Evolutionary conservation across 352 stramenopile genomes (phyloP).

Genomic region (Peronosclerospora sorghi): DNA sequence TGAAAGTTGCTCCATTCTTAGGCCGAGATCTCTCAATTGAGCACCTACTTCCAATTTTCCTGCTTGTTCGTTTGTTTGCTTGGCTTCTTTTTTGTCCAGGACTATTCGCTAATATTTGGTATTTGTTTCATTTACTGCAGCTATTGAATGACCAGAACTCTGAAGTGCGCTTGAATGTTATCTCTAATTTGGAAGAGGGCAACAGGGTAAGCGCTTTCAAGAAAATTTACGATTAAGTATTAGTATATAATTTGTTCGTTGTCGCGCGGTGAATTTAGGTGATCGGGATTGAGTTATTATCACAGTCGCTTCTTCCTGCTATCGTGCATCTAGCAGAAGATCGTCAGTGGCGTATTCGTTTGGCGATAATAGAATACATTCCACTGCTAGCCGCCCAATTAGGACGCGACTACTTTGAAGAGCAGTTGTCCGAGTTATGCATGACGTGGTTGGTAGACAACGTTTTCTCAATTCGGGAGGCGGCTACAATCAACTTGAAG

Average conservation of each 20-base stretch:
- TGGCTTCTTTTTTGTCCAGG: background rate
- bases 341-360: conserved; percentile 96
- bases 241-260: conserved; percentile 1
- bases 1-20: conserved; percentile 91
- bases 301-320: conserved; percentile 92
- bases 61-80: conserved; percentile 52
- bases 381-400: conserved; percentile 93
- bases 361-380: conserved; percentile 98
- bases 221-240: background rate
- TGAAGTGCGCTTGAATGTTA: conserved; percentile 97
- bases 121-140: conserved; percentile 18
- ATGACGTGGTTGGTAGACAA: conserved; percentile 95
- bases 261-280: conserved; percentile 40
- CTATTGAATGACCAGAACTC: conserved; percentile 94
- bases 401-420: conserved; percentile 93
- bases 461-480: conserved; percentile 94
- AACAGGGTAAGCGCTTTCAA: conserved; percentile 65
- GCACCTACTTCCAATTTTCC: conserved; percentile 90
- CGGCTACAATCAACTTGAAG: conserved; percentile 93
- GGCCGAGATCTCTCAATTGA: conserved; percentile 89
- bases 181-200: conserved; percentile 93
- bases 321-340: conserved; percentile 97
- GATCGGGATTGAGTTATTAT: conserved; percentile 95
- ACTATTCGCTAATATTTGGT: background rate
- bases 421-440: conserved; percentile 90